Conservation (phyloP, 2,329 filamentous ascomycete species). For the Pyrenochaeta sp. region DNA sequence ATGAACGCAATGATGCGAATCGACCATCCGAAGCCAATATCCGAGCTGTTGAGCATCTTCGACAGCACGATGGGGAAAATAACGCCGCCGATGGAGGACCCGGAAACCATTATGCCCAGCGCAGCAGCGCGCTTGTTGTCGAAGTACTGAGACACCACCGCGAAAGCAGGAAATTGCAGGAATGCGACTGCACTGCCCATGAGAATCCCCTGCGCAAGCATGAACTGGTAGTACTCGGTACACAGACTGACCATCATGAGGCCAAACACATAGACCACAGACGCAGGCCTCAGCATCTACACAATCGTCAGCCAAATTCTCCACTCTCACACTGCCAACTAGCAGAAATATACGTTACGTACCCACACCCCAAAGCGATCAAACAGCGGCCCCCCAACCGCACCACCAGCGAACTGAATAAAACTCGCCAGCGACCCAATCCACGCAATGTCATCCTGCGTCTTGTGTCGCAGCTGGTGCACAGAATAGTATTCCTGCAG, state of each 20-base stretch:
- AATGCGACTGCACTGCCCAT: slow-evolving; percentile 56
- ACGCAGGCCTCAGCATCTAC: slow-evolving; percentile 60
- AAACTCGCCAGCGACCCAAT: slow-evolving; percentile 52
- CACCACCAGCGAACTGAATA: slow-evolving; percentile 61
- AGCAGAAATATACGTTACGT: slow-evolving; percentile 5
- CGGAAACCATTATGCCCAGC: slow-evolving; percentile 57
- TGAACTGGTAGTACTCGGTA: slow-evolving; percentile 60
- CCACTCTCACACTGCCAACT: not conserved
- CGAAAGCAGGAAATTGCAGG: slow-evolving; percentile 58
- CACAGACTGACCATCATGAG: slow-evolving; percentile 68
- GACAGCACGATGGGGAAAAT: slow-evolving; percentile 68
- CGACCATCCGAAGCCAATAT: slow-evolving; percentile 64
- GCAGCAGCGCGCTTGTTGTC: slow-evolving; percentile 56
- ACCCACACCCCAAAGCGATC: slow-evolving; percentile 59
- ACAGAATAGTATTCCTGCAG: slow-evolving; percentile 55
- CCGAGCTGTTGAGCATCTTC: slow-evolving; percentile 54
- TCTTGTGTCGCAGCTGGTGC: slow-evolving; percentile 46
- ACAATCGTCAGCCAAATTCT: slow-evolving; percentile 25
- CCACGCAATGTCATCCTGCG: slow-evolving; percentile 51
- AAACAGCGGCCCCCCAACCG: slow-evolving; percentile 66
- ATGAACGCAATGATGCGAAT: slow-evolving; percentile 64
- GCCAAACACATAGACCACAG: slow-evolving; percentile 63
- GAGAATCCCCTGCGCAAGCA: slow-evolving; percentile 61
- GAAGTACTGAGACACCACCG: slow-evolving; percentile 56
- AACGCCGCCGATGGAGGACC: slow-evolving; percentile 61